Base-by-base conservation (phyloP, 805 yeast species). In the Ogataea pini region DNA sequence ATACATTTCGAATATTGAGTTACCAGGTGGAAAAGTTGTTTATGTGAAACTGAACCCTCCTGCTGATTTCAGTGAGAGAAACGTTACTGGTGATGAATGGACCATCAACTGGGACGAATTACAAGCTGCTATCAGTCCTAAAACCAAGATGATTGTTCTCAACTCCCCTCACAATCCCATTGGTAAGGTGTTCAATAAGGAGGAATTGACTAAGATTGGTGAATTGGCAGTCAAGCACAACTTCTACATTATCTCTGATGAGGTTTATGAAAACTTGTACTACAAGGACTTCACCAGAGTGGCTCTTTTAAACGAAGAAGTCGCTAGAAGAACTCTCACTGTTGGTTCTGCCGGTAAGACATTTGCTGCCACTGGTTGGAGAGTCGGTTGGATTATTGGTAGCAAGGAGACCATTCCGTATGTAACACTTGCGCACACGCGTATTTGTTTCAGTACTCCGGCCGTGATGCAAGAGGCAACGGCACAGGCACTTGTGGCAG, bases 281-380 rank as follows among this genome's bases (percentile, higher is more conserved):
- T 94, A 85, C 66, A 73, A 77, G 2, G 67, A 65, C 2, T 90
- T 92, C 68, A 84, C 92, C 6, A 79, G 98, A 62, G 85, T 94
- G 41, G 96, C 97, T 1, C 81, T 89, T 2, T 71, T 92, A 46
- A 73, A 83, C 4, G 91, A 92, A 4, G 96, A 90, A 59, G 78
- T 90, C 50, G 84, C 79, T 22, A 80, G 80, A 49, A 73, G 90
- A 61, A 89, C 97, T 0, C 71, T 94, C 47, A 85, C 97, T 3
- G 95, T 94, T 18, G 98, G 98, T 1, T 89, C 97, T 24, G 99
- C 97, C 6, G 99, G 99, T 54, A 94, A 94, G 69, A 83, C 96
- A 0, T 94, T 94, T 72, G 96, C 97, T n/a, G 96, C 96, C 37
- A 94, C 99, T 10, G 99, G 99, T 46, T 94, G 98, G 97, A 84